phyloP scores from a whole-genome alignment of 1,284 basidiomycete species.

The Puccinia hordei region DNA sequence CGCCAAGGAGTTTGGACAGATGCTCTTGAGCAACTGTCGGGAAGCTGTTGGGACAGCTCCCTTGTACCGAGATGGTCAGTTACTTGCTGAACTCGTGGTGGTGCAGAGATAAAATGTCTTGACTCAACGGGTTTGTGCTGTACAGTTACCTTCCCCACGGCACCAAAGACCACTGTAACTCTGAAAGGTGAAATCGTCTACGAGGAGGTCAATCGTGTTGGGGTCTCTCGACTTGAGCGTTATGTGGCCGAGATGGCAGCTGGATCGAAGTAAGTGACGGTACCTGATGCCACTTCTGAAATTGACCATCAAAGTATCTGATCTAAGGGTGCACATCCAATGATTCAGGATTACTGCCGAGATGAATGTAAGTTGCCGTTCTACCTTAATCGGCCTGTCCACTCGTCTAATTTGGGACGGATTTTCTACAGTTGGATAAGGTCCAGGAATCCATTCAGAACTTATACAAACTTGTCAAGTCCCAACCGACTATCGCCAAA shows the following conservation, averaged over 20 bases:
- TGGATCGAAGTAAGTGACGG: constrained; percentile 68
- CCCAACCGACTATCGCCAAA: constrained; percentile 91
- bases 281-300: background rate
- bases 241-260: constrained; percentile 90
- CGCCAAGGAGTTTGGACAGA: constrained; percentile 94
- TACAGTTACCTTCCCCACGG: constrained; percentile 94
- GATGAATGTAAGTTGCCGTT: constrained; percentile 36
- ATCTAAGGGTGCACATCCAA: constrained; percentile 60
- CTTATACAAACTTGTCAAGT: constrained; percentile 95
- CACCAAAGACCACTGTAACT: constrained; percentile 91
- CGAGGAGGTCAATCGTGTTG: constrained; percentile 88
- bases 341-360: constrained; percentile 67
- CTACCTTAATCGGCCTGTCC: background rate
- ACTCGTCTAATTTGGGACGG: background rate
- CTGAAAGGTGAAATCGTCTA: constrained; percentile 92
- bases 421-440: constrained; percentile 70
- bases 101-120: constrained; percentile 45
- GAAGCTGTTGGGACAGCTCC: constrained; percentile 81
- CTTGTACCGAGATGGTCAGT: constrained; percentile 85
- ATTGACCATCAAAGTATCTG: constrained; percentile 59
- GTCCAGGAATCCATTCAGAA: constrained; percentile 94
- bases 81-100: background rate
- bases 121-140: constrained; percentile 34
- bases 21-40: constrained; percentile 89
- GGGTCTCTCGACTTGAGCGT: constrained; percentile 93